Evolutionary conservation across 208 protist species (phyloP), one percentile per base, ranked within the genome.

Genomic region (Acanthamoeba rhysodes): DNA sequence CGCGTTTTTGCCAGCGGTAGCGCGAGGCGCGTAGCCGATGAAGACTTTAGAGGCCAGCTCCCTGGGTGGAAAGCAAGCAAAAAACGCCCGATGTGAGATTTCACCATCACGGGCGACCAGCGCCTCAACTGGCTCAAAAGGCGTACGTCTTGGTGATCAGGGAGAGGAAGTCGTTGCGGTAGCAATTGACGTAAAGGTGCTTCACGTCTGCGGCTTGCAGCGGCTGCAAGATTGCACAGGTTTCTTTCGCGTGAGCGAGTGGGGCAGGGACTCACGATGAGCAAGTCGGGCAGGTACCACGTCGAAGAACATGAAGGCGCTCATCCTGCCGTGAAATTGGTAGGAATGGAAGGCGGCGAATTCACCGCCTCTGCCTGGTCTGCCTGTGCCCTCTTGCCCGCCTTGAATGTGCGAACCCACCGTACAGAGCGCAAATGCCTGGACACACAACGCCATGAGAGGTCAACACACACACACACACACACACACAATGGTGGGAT

Each of bases 311-410:
- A 93, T 70, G 41, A 93, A 78, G 8, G 87, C 66, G 66, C 87
- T 78, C 87, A 93, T 70, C 59, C 87, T 10, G 29, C 87, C 87
- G 24, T 93, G 53, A 0, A 93, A 48, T 37, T 76, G 53, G 70
- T 93, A 93, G 8, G 87, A 93, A 32, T 93, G 87, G n/a, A 93
- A 93, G 66, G 87, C 64, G 29, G 64, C 24, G n/a, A 93, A 78
- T n/a, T 93, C 87, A 1, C 66, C 66, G 2, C 66, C 66, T 53
- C 66, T 24, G 7, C 66, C 66, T 0, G 32, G 34, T 20, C 62
- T 53, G 24, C 59, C 62, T 62, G 27, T 41, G 66, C 87, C 48
- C 34, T 93, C 87, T 22, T 57, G 87, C 7, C 64, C 66, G 32
- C 59, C 66, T 72, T 74, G 85, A 24, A 93, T 78, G 66, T 93